These are phyloP conservation scores for Gracilaria vermiculophylla DNA, from an alignment of 23 red algal species.

Conservation along the genomic window DNA sequence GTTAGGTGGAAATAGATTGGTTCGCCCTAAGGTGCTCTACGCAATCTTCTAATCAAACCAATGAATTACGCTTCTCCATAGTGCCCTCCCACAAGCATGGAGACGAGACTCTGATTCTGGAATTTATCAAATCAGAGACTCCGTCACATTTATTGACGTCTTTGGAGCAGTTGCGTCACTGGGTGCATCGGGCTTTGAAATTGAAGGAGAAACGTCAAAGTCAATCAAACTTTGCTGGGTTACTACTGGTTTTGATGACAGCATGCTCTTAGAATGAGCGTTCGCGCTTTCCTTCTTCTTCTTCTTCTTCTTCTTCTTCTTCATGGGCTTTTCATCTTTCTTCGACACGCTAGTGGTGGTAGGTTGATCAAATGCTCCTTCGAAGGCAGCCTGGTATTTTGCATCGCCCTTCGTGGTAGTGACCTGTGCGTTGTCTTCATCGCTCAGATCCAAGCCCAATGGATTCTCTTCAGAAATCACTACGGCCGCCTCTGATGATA, in stretches of 20 bases:
- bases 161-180: background rate
- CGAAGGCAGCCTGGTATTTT: constrained; percentile 3
- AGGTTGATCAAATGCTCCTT: constrained; percentile 38
- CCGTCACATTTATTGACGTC: background rate
- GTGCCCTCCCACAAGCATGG: background rate
- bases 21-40: background rate
- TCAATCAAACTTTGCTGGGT: constrained; percentile 42
- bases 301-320: constrained; percentile 73
- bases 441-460: constrained; percentile 31
- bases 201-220: background rate
- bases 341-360: background rate
- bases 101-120: too few species aligned
- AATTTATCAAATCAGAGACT: background rate
- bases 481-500: constrained; percentile 50
- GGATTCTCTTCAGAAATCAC: constrained; percentile 58
- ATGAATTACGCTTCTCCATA: background rate
- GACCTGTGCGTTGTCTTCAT: constrained; percentile 21
- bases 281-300: constrained; percentile 18
- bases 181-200: background rate
- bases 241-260: background rate
- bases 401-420: background rate
- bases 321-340: constrained; percentile 10
- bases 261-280: background rate
- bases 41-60: background rate
- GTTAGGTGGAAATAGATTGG: constrained; percentile 33